phyloP scores from a whole-genome alignment of 352 stramenopile species.

The Globisporangium spiculum region DNA sequence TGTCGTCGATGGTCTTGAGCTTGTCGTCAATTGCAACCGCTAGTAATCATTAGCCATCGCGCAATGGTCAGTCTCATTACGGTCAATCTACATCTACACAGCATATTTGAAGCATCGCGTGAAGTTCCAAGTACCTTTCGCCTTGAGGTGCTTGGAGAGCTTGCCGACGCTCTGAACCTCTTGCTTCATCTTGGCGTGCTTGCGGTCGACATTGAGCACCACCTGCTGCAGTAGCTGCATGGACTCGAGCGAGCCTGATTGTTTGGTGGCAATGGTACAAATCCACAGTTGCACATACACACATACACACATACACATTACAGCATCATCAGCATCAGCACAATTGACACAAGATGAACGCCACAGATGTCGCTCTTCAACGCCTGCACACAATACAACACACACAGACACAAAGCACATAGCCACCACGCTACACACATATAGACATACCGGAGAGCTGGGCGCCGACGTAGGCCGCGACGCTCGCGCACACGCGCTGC shows the following conservation, averaged over 20 bases:
- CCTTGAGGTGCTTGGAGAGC: conserved; percentile 63
- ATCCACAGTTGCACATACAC: background rate
- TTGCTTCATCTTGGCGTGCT: conserved; percentile 58
- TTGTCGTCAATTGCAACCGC: conserved; percentile 64
- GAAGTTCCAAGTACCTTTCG: conserved; percentile 59
- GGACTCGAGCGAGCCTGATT: conserved; percentile 62
- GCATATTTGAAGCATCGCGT: background rate
- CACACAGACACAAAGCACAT: background rate
- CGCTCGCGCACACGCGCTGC: conserved; percentile 62
- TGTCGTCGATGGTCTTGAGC: conserved; percentile 76
- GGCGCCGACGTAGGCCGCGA: conserved; percentile 60
- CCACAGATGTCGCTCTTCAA: background rate
- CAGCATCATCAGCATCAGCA: background rate
- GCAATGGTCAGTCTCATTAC: background rate
- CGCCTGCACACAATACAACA: background rate
- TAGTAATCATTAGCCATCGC: conserved; percentile 13
- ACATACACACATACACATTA: background rate
- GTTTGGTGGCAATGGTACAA: background rate
- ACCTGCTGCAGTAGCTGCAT: conserved; percentile 74
- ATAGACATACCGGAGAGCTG: conserved; percentile 54
- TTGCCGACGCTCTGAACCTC: conserved; percentile 60
- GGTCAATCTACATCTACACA: background rate
- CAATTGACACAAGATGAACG: background rate
- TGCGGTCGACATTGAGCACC: conserved; percentile 52
- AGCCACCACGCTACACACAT: background rate